Evolutionary conservation across 495 filamentous ascomycete genomes (phyloP).

Genomic region (Neurospora sp.): DNA sequence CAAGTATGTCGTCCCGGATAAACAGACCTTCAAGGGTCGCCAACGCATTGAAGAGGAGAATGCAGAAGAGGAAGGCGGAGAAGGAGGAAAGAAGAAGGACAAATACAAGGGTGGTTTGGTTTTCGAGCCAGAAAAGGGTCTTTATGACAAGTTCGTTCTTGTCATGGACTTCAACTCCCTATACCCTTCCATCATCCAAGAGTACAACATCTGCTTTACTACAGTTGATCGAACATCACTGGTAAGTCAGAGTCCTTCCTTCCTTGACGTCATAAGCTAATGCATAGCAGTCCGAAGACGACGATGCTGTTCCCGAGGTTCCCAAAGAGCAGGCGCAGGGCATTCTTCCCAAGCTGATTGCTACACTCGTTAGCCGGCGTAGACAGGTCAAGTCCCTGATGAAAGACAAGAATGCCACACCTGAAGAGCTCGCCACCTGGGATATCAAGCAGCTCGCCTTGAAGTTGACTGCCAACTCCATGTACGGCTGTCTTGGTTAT

Average conservation of each 20-base stretch:
- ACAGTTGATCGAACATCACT: conserved; percentile 71
- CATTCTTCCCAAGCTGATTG: conserved; percentile 80
- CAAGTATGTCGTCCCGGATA: conserved; percentile 97
- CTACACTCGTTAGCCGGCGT: conserved; percentile 77
- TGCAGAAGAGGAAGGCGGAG: conserved; percentile 49
- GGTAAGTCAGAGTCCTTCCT: conserved; percentile 24
- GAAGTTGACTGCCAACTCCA: conserved; percentile 96
- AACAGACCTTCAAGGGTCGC: conserved; percentile 60
- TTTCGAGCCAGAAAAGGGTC: conserved; percentile 92
- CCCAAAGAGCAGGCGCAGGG: conserved; percentile 60
- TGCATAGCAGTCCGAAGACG: conserved; percentile 54
- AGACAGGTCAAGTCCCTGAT: conserved; percentile 88
- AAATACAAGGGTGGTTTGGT: conserved; percentile 98
- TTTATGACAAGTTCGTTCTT: conserved; percentile 93
- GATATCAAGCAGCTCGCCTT: conserved; percentile 95
- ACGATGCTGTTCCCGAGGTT: conserved; percentile 66
- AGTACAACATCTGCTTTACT: conserved; percentile 99
- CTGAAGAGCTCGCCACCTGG: conserved; percentile 86
- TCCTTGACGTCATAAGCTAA: conserved; percentile 8
- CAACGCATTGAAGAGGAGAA: conserved; percentile 53
- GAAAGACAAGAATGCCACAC: conserved; percentile 82
- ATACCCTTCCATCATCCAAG: conserved; percentile 97
- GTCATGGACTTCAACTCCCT: conserved; percentile 99
- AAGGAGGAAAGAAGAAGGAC: conserved; percentile 84
- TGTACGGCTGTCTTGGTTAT: conserved; percentile 98